phyloP scores from a whole-genome alignment of 495 filamentous ascomycete genomes.

The Penicillium herquei region DNA sequence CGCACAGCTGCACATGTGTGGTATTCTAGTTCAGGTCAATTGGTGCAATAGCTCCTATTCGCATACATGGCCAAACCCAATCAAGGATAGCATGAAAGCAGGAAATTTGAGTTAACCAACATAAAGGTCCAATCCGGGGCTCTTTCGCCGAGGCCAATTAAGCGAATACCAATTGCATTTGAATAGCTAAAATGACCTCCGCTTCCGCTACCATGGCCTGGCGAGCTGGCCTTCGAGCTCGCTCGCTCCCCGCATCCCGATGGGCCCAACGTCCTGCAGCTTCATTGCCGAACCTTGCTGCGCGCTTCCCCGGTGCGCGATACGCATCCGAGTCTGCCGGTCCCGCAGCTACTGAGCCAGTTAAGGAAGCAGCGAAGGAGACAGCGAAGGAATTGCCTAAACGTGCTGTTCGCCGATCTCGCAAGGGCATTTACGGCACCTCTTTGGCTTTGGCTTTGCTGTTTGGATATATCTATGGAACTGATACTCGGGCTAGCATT shows the following conservation, averaged over 20 bases:
- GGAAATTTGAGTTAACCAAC: conserved; percentile 4
- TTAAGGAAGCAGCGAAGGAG: conserved; percentile 15
- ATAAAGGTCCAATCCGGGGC: conserved; percentile 19
- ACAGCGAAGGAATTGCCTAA: conserved; percentile 33
- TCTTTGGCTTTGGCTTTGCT: conserved; percentile 49
- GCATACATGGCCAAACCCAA: not conserved
- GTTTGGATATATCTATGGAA: conserved; percentile 72
- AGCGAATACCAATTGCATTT: not conserved
- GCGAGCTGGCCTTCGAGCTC: conserved; percentile 30
- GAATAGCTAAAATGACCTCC: conserved; percentile 22
- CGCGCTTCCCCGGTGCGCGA: conserved; percentile 19
- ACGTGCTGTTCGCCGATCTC: conserved; percentile 32
- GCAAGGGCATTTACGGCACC: conserved; percentile 53
- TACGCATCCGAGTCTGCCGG: conserved; percentile 32
- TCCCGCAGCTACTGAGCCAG: conserved; percentile 8
- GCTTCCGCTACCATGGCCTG: conserved; percentile 27
- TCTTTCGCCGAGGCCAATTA: conserved; percentile 20
- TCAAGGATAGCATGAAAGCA: not conserved
- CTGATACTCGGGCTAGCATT: conserved; percentile 84
- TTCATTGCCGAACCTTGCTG: conserved; percentile 14
- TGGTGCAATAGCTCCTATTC: not conserved
- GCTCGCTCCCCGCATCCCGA: conserved; percentile 24
- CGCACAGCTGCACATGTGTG: not conserved
- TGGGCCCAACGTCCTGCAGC: conserved; percentile 25
- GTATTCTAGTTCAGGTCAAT: not conserved